Evolutionary conservation across 2,329 filamentous ascomycete species (phyloP).

Genomic region (Monosporascus sp.): DNA sequence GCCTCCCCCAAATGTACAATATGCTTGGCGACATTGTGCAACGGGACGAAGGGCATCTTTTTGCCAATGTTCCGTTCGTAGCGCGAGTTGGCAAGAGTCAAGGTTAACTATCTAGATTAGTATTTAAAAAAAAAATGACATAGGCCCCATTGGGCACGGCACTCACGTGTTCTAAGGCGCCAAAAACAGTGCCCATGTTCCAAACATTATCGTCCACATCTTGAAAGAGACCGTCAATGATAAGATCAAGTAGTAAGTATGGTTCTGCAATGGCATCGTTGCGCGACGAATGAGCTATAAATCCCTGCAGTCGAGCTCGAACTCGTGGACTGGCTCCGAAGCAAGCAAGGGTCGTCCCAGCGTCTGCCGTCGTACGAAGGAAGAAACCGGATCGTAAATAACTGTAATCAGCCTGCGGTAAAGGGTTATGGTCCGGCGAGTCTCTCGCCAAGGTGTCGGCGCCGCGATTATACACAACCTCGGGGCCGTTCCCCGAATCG

Average conservation of each 20-base stretch:
- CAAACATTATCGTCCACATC: constrained; percentile 14
- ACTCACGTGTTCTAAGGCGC: constrained; percentile 12
- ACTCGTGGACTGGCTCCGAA: constrained; percentile 7
- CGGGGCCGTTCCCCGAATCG: neutral
- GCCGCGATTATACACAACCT: neutral
- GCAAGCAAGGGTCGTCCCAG: constrained; percentile 9
- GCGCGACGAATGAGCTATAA: constrained; percentile 1
- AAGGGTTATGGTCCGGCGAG: neutral
- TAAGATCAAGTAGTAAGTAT: constrained; percentile 12
- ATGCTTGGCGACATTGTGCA: constrained; percentile 18
- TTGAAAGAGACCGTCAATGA: constrained; percentile 15
- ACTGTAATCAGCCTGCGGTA: constrained; percentile 8
- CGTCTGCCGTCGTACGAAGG: constrained; percentile 2
- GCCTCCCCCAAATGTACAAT: constrained; percentile 13
- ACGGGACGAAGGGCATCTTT: constrained; percentile 11
- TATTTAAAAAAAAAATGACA: neutral
- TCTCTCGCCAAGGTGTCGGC: neutral
- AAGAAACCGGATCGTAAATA: constrained; percentile 12
- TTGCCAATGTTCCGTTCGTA: neutral
- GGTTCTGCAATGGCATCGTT: constrained; percentile 7
- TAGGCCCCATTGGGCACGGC: neutral
- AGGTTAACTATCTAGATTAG: constrained; percentile 1
- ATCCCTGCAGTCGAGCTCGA: neutral
- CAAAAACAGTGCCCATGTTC: constrained; percentile 12
- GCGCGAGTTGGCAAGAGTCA: neutral